Percentiles rank a stretch among this genome's conserved stretches.
Conservation (phyloP, 306 rosid species). For the Lotus japonicus region DNA sequence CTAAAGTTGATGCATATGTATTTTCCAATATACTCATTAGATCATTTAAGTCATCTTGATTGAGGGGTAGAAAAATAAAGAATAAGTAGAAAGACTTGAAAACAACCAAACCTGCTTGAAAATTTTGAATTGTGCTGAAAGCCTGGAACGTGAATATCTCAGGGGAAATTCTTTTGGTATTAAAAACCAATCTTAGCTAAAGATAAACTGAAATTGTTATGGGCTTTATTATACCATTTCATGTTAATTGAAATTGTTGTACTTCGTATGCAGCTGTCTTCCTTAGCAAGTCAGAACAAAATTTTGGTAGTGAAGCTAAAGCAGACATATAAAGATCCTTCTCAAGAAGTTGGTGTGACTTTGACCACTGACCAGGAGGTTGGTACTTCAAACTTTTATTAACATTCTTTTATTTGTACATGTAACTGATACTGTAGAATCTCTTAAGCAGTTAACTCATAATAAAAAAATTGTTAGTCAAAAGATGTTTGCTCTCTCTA, state of each 20-base stretch:
- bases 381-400: slow-evolving; percentile 20
- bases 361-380: slow-evolving; percentile 45
- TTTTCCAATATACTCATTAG: background rate
- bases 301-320: slow-evolving; percentile 54
- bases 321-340: slow-evolving; percentile 34
- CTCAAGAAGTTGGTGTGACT: slow-evolving; percentile 38
- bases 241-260: slow-evolving; percentile 26
- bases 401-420: background rate
- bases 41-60: background rate
- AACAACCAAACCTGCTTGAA: background rate
- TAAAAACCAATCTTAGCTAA: background rate
- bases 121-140: background rate
- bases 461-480: background rate
- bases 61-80: background rate
- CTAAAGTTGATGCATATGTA: background rate
- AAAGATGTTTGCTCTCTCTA: background rate
- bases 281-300: slow-evolving; percentile 65
- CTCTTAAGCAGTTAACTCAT: background rate
- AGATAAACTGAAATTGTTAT: background rate
- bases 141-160: background rate
- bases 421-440: background rate
- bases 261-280: slow-evolving; percentile 56
- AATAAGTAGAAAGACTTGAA: background rate
- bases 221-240: background rate
- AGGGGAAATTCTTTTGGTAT: background rate